Evolutionary conservation across 306 rosid species (phyloP), one percentile per base, ranked within the genome.

Genomic region (Citrullus amarus): DNA sequence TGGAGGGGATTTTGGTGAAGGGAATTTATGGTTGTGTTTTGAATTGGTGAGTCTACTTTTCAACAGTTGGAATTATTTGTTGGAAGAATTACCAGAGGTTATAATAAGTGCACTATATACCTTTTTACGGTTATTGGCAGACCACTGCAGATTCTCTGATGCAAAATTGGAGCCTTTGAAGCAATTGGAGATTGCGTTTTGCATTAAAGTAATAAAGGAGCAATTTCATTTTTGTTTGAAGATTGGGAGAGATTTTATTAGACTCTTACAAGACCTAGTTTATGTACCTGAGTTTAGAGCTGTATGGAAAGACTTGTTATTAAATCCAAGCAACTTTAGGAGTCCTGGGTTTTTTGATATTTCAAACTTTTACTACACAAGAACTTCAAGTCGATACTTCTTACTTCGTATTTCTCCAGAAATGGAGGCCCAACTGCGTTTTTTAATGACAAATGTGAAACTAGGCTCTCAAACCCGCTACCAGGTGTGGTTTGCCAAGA

Each of bases 191-290:
- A 78, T 92, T 86, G 59, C 82, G 15, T 85, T 93, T 20, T 93
- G 98, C 78, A 86, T 89, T 66, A 89, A 83, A 81, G 85, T 86
- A 14, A 69, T 93, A 44, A 88, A 66, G 86, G 91, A 90, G 78
- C 86, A 90, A 67, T 93, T 93, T 75, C 83, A 77, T 70, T 44
- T 92, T 72, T 90, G 96, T 76, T 83, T 93, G 79, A 87, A 82
- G 72, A 86, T 92, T 73, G 98, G 98, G 77, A 89, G 93, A 85
- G 97, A 93, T 82, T 80, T 93, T 43, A 79, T 93, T 81, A 82
- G 98, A 36, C 79, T 93, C 63, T 75, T 92, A 75, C 93, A 91
- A 82, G 92, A 88, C 82, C 84, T 91, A 78, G 87, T 86, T 82
- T 91, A 86, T 73, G 84, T 93, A 58, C 88, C 86, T 0, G 92